Evolutionary conservation across 2,329 filamentous ascomycete species (phyloP), one percentile per base, ranked within the genome.

Genomic region (Fusarium anthophilum): DNA sequence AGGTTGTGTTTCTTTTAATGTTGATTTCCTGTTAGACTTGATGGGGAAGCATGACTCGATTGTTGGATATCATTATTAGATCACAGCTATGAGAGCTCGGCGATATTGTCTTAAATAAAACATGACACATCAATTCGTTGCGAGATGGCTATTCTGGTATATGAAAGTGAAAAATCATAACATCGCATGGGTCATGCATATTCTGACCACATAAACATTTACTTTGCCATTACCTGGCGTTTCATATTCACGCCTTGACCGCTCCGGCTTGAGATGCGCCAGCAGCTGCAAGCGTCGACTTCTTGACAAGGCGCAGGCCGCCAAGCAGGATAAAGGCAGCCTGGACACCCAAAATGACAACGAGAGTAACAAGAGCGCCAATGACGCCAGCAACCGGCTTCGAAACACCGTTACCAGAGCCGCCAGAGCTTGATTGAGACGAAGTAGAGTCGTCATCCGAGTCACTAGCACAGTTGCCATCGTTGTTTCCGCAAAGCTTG

Each of bases 371-470:
- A 73, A 95, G 82, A 48, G 94, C 93, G 50, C 94, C 91, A 57
- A 97, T 95, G 10, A 96, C 94, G 58, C 94, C 94, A 1, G 93
- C 94, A n/a, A 95, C 90, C 11, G 90, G 87, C 43, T 87, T 89
- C 57, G 91, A 92, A 35, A 97, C 86, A 14, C 88, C 87, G 58
- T 83, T 80, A 26, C 77, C 72, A 41, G 68, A 69, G 43, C 71
- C 68, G 28, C 26, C 61, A 45, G 70, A 74, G 26, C 66, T 69
- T 7, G 73, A 75, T n/a, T 53, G 50, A 11, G 77, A 74, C 28
- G 79, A 67, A 24, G 67, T 56, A 26, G 72, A 43, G 51, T 61
- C 62, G 38, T 78, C 70, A 11, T 61, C 75, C 24, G 77, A 77
- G 24, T 72, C 74, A 12, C 64, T 64, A 10, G 90, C 90, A 79